Conservation (phyloP, 768 basidiomycete genomes). For the Panellus pusillus region DNA sequence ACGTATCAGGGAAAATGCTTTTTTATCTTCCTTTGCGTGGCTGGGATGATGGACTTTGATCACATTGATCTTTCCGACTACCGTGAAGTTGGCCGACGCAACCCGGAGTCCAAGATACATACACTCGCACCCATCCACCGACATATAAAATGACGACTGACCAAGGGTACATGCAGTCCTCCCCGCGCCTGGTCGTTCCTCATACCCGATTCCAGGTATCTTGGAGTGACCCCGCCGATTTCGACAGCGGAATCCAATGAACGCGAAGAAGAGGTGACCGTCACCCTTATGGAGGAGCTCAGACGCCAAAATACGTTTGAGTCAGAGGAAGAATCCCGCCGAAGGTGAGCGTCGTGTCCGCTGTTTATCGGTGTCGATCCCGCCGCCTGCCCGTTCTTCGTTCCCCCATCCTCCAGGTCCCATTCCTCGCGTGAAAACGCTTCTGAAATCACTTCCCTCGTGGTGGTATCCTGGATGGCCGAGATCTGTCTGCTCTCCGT, state of each 20-base stretch:
- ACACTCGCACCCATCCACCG: background rate
- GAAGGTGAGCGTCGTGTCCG: slow-evolving; percentile 59
- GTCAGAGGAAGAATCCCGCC: slow-evolving; percentile 82
- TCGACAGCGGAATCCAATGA: slow-evolving; percentile 71
- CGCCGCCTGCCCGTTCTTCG: background rate
- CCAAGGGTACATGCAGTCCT: slow-evolving; percentile 32
- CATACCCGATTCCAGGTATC: slow-evolving; percentile 46
- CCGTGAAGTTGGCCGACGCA: background rate
- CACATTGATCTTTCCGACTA: background rate
- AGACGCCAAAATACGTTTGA: slow-evolving; percentile 86
- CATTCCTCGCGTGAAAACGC: background rate
- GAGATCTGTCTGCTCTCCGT: slow-evolving; percentile 5
- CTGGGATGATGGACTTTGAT: no score
- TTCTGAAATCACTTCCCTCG: slow-evolving; percentile 5
- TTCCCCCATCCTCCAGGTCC: background rate
- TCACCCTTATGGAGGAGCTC: slow-evolving; percentile 89
- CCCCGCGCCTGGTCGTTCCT: background rate
- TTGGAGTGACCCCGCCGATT: slow-evolving; percentile 87
- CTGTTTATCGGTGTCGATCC: background rate
- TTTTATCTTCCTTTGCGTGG: no score
- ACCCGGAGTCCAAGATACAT: slow-evolving; percentile 3
- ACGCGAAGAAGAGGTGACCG: slow-evolving; percentile 80
- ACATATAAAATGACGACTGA: slow-evolving; percentile 40
- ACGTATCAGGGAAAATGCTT: no score
- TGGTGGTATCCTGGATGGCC: slow-evolving; percentile 4